A percentile compares a stretch with the other conserved stretches of the same genome.
Evolutionary conservation across 192 early-diverging fungal species (phyloP).

Genomic region (Dispira simplex): DNA sequence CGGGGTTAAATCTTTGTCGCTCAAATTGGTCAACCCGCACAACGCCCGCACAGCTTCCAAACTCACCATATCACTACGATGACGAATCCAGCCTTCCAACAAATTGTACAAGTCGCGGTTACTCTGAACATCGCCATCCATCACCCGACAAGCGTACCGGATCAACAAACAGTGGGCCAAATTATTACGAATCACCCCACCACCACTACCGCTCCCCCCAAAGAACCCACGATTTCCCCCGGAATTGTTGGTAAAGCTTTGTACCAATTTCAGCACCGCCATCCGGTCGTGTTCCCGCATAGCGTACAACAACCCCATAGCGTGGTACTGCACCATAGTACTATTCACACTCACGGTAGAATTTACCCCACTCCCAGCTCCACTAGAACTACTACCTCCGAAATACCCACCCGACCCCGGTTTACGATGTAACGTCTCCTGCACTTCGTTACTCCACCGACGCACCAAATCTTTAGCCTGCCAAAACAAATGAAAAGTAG

Average conservation of each 20-base stretch:
- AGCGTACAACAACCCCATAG: slow-evolving; percentile 86
- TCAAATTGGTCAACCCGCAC: slow-evolving; percentile 76
- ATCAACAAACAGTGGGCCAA: slow-evolving; percentile 87
- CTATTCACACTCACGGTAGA: slow-evolving; percentile 18
- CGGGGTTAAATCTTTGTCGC: slow-evolving; percentile 71
- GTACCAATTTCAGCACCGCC: slow-evolving; percentile 94
- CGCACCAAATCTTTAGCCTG: slow-evolving; percentile 83
- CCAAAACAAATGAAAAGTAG: slow-evolving; percentile 70
- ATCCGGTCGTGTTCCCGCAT: slow-evolving; percentile 95
- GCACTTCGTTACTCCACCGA: slow-evolving; percentile 94
- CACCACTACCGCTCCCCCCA: slow-evolving; percentile 26
- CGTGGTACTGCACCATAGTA: slow-evolving; percentile 94
- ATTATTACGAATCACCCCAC: slow-evolving; percentile 50
- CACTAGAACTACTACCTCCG: slow-evolving; percentile 16
- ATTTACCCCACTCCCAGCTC: background rate
- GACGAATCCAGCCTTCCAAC: slow-evolving; percentile 79
- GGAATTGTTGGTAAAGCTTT: slow-evolving; percentile 52
- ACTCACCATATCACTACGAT: slow-evolving; percentile 97
- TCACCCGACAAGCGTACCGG: slow-evolving; percentile 77
- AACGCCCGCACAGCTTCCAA: slow-evolving; percentile 94
- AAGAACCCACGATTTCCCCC: slow-evolving; percentile 22
- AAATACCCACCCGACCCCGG: slow-evolving; percentile 21
- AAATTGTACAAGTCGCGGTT: slow-evolving; percentile 49
- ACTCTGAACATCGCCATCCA: slow-evolving; percentile 53
- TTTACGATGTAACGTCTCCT: slow-evolving; percentile 85